These are phyloP conservation scores for Talaromyces sp. DNA, from an alignment of 2,329 filamentous ascomycete species.

Conservation along the genomic window DNA sequence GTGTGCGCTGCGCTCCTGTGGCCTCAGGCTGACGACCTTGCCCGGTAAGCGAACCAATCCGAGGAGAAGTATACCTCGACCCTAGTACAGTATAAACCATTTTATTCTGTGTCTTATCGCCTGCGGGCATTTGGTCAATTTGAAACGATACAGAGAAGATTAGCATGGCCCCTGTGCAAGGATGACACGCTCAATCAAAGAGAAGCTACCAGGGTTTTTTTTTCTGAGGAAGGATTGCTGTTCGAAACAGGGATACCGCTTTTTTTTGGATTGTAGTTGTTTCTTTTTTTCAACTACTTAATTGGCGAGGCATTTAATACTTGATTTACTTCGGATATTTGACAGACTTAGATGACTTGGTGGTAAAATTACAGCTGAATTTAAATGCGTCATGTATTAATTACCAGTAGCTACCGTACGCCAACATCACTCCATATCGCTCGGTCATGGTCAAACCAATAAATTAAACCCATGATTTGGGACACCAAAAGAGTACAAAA, in stretches of 20 bases:
- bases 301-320: no score
- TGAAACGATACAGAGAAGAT: conserved; percentile 70
- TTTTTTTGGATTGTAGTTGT: background rate
- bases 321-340: no score
- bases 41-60: conserved; percentile 5
- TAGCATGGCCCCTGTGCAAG: conserved; percentile 84
- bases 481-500: background rate
- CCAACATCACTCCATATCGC: conserved; percentile 10
- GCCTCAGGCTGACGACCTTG: background rate
- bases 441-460: conserved; percentile 3
- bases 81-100: conserved; percentile 17
- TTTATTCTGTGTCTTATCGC: conserved; percentile 17
- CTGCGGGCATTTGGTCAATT: conserved; percentile 58
- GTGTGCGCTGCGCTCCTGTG: background rate
- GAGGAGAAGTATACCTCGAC: background rate
- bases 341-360: no score
- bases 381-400: background rate
- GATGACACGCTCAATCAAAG: conserved; percentile 87
- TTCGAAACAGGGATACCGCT: background rate
- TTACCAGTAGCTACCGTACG: background rate
- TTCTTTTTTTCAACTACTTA: background rate
- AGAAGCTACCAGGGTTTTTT: conserved; percentile 55
- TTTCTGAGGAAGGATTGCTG: background rate
- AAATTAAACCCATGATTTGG: conserved; percentile 2
- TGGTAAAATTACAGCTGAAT: background rate